Conservation (phyloP, 2,329 filamentous ascomycete genomes). For the Orbilia oligospora region DNA sequence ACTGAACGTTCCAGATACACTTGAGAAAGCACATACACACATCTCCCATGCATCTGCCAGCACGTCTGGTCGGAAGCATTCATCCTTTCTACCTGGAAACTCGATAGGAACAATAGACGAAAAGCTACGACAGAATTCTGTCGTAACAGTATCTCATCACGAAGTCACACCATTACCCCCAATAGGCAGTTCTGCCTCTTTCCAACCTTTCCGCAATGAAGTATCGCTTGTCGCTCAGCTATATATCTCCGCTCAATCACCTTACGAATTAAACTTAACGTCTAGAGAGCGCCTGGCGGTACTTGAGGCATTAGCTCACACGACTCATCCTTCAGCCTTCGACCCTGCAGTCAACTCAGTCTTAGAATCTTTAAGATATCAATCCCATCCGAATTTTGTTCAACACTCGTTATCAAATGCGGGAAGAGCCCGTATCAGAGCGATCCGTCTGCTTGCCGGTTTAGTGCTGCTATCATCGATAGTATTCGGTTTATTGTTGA, state of each 20-base stretch:
- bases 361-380: slow-evolving; percentile 53
- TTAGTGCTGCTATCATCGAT: slow-evolving; percentile 48
- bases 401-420: slow-evolving; percentile 58
- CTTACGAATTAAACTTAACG: slow-evolving; percentile 58
- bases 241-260: slow-evolving; percentile 57
- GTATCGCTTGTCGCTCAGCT: slow-evolving; percentile 52
- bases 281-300: slow-evolving; percentile 53
- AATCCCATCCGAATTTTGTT: slow-evolving; percentile 60
- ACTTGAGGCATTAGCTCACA: slow-evolving; percentile 56
- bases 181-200: slow-evolving; percentile 46
- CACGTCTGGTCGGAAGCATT: slow-evolving; percentile 45
- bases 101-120: slow-evolving; percentile 53
- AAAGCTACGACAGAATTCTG: slow-evolving; percentile 48
- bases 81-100: slow-evolving; percentile 46
- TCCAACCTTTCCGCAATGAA: slow-evolving; percentile 58
- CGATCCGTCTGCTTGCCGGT: slow-evolving; percentile 45
- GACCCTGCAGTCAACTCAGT: slow-evolving; percentile 52
- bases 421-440: slow-evolving; percentile 47
- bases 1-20: slow-evolving; percentile 46
- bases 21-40: slow-evolving; percentile 54
- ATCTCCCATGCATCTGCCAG: slow-evolving; percentile 52
- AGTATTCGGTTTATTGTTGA: slow-evolving; percentile 55
- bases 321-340: slow-evolving; percentile 56
- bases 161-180: slow-evolving; percentile 55
- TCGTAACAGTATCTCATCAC: slow-evolving; percentile 56